Evolutionary conservation across 1,284 basidiomycete genomes (phyloP), one percentile per base, ranked within the genome.

Genomic region (Ustilago curta): DNA sequence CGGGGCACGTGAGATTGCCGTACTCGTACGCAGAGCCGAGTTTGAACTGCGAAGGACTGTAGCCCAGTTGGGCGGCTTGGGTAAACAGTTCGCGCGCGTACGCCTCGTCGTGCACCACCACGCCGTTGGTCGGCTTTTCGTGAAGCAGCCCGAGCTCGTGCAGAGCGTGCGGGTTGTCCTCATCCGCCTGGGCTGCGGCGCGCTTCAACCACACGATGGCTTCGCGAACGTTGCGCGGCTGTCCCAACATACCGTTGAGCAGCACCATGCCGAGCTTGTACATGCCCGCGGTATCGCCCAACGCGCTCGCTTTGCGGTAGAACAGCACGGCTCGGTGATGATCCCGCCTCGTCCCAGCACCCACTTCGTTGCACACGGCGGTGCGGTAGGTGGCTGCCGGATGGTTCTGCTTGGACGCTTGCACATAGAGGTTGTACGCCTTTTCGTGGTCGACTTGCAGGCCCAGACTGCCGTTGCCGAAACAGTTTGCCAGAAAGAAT

Each of bases 241-340:
- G 94, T 18, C 91, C 92, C 25, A 98, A 88, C 27, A 91, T 86
- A 4, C 95, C 96, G 49, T 93, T 90, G 18, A 99, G 88, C 47
- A 97, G 88, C 68, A 98, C 93, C 91, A 97, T 95, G 16, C 95
- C 95, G 16, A 99, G 90, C 86, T 99, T 99, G 88, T 97, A 99
- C 97, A 99, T 99, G 2, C 95, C 97, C 43, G 96, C 91, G 0
- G 95, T 98, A 85, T 99, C 97, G 35, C 95, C 95, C 32, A 99
- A 87, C 0, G 94, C 94, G 2, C 94, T 94, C 2, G 97, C 93
- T 86, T 99, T 98, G 70, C 95, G 91, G 87, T 98, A 99, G 85
- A 99, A 98, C 16, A 95, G 91, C 45, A 95, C 91, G 4, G 96
- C 96, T 37, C 95, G 90, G 31, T 91, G 88, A 2, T 91, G 91